Evolutionary conservation across 2,329 filamentous ascomycete species (phyloP).

Genomic region (Juglanconis oblonga): DNA sequence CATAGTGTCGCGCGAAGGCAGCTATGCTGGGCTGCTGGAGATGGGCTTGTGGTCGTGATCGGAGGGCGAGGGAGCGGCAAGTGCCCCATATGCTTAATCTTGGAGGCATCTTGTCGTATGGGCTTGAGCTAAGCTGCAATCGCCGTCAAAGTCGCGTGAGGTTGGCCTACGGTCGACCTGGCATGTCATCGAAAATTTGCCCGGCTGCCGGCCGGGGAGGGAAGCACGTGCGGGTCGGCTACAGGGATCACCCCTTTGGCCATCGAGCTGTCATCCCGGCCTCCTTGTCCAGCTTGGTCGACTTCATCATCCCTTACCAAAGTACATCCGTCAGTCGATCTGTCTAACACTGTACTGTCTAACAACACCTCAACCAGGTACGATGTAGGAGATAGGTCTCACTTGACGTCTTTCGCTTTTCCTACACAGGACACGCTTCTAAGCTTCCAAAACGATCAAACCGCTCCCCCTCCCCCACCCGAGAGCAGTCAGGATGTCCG

Average conservation of each 20-base stretch:
- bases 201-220: neutral
- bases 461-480: too few species aligned
- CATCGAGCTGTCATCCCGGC: neutral
- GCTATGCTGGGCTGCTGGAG: constrained; percentile 24
- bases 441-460: too few species aligned
- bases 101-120: constrained; percentile 48
- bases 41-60: constrained; percentile 31
- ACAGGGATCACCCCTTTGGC: neutral
- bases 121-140: too few species aligned
- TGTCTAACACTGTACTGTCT: too few species aligned
- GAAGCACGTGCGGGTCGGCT: neutral
- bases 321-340: too few species aligned
- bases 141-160: neutral
- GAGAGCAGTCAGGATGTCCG: too few species aligned
- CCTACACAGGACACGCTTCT: too few species aligned
- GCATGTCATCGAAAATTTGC: neutral
- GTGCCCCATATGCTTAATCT: constrained; percentile 48
- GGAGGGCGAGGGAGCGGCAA: constrained; percentile 39
- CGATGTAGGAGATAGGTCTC: too few species aligned
- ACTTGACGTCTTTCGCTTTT: too few species aligned
- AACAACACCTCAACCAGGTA: too few species aligned
- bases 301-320: too few species aligned
- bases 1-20: constrained; percentile 25
- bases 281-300: neutral
- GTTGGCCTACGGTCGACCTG: neutral